Percentiles rank a stretch among this genome's conserved stretches.
Conservation (phyloP, 2,329 filamentous ascomycete genomes). For the Colletotrichum sidae region DNA sequence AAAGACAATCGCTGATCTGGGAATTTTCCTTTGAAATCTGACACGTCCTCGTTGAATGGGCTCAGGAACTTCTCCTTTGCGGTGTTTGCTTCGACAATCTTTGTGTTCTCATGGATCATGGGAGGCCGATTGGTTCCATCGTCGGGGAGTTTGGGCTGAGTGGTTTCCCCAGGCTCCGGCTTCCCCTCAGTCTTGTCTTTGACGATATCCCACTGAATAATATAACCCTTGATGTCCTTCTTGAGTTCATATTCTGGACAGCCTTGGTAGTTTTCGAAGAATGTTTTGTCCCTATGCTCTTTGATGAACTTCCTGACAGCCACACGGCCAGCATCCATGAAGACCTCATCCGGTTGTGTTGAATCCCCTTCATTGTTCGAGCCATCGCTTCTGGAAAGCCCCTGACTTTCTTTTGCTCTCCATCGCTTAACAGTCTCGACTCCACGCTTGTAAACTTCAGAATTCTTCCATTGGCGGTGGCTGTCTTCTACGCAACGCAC, state of each 20-base stretch:
- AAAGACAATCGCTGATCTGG: constrained; percentile 4
- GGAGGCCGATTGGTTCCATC: no score
- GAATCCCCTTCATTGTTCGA: background rate
- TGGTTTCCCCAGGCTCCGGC: background rate
- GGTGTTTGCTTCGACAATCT: background rate
- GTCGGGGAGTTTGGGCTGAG: no score
- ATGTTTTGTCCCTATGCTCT: background rate
- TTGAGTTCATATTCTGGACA: background rate
- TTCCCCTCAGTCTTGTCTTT: background rate
- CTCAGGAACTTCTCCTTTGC: background rate
- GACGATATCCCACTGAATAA: constrained; percentile 15
- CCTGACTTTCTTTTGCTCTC: background rate
- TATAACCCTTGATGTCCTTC: constrained; percentile 12
- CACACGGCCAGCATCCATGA: background rate
- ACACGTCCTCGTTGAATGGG: background rate
- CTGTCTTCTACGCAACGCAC: background rate
- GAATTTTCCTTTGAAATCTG: constrained; percentile 8
- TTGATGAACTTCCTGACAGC: background rate
- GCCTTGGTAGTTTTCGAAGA: background rate
- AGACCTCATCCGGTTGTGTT: background rate
- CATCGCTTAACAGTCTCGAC: background rate
- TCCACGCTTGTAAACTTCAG: background rate
- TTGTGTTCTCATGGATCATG: no score
- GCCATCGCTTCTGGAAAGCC: background rate
- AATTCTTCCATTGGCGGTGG: background rate